Evolutionary conservation across 2,329 filamentous ascomycete species (phyloP).

Genomic region (Penicillium sp.): DNA sequence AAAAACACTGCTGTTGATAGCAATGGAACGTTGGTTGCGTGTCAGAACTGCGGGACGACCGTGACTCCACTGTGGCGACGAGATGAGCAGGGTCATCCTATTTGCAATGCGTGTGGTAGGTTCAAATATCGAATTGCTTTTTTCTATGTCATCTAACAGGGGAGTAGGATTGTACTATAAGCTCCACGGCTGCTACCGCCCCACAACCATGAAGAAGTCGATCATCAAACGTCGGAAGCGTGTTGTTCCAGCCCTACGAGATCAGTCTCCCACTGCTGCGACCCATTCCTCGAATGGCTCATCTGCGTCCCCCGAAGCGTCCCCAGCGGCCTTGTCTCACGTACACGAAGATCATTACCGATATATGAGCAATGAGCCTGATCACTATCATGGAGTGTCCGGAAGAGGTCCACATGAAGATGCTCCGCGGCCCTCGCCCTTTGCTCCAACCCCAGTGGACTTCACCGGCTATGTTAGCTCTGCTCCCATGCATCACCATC

Average conservation of each 20-base stretch:
- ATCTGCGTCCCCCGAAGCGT: conserved; percentile 44
- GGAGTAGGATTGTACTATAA: conserved; percentile 85
- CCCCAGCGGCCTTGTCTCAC: conserved; percentile 33
- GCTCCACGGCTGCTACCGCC: conserved; percentile 87
- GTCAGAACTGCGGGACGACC: conserved; percentile 94
- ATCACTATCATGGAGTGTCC: conserved; percentile 22
- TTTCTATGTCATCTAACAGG: conserved; percentile 4
- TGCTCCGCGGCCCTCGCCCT: conserved; percentile 33
- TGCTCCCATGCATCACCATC: conserved; percentile 33
- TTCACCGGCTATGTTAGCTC: conserved; percentile 48
- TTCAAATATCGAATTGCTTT: conserved; percentile 21
- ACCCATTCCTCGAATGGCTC: conserved; percentile 44
- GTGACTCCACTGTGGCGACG: conserved; percentile 95
- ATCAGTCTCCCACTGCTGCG: conserved; percentile 43
- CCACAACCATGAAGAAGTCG: conserved; percentile 98
- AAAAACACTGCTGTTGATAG: conserved; percentile 27
- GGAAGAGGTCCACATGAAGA: conserved; percentile 10
- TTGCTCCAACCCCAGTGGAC: conserved; percentile 50
- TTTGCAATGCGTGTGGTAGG: conserved; percentile 97
- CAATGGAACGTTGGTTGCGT: conserved; percentile 71
- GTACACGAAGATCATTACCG: conserved; percentile 33
- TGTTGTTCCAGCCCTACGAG: conserved; percentile 74
- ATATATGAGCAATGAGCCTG: conserved; percentile 36
- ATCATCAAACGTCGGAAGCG: conserved; percentile 95
- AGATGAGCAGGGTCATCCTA: conserved; percentile 91